Evolutionary conservation across 2,329 filamentous ascomycete genomes (phyloP).

Genomic region (Rhynchosporium agropyri): DNA sequence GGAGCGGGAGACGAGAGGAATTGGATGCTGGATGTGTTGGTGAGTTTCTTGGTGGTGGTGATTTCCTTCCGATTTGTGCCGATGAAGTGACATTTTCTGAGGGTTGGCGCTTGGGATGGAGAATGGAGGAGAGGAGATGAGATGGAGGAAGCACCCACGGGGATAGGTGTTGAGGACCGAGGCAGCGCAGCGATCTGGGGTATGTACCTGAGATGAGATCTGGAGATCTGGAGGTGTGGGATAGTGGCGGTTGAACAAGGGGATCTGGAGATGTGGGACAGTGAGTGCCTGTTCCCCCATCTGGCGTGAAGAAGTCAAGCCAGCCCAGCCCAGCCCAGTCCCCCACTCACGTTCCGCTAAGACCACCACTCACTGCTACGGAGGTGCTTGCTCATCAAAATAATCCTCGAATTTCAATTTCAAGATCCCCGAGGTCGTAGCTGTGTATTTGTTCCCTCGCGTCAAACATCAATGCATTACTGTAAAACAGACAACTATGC

Average conservation of each 20-base stretch:
- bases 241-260: background rate
- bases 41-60: background rate
- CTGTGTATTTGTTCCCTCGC: no score
- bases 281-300: background rate
- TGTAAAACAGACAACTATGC: background rate
- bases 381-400: background rate
- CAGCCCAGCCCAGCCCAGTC: background rate
- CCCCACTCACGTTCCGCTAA: conserved; percentile 1
- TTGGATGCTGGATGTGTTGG: background rate
- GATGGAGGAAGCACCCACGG: no score
- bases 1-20: no score
- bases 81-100: background rate
- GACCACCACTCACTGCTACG: conserved; percentile 19
- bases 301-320: background rate
- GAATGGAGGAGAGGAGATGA: background rate
- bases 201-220: background rate
- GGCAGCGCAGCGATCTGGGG: background rate
- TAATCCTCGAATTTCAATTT: no score
- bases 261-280: no score
- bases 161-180: background rate
- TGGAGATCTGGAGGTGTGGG: conserved; percentile 6
- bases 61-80: conserved; percentile 5
- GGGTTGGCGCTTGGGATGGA: background rate
- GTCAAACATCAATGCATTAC: background rate
- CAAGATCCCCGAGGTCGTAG: no score